Evolutionary conservation across 805 yeast species (phyloP).

Genomic region (Maudiozyma saulgeensis): DNA sequence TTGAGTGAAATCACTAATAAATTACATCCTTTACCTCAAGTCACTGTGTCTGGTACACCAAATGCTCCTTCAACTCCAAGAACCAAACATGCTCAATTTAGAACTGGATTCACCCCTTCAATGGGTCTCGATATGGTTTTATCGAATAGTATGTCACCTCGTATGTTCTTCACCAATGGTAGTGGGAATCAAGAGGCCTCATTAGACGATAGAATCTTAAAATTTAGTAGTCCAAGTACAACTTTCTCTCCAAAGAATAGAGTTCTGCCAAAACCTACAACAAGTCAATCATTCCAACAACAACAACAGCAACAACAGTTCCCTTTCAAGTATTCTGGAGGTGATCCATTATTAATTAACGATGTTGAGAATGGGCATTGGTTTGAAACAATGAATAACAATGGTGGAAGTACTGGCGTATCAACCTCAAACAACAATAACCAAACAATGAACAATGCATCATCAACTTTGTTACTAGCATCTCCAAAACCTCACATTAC

Average conservation of each 20-base stretch:
- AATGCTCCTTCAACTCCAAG: constrained; percentile 7
- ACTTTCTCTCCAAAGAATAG: constrained; percentile 19
- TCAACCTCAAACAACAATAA: background rate
- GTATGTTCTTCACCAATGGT: constrained; percentile 2
- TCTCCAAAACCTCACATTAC: constrained; percentile 2
- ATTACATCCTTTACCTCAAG: constrained; percentile 1
- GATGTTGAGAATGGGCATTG: constrained; percentile 22
- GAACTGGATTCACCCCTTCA: constrained; percentile 9
- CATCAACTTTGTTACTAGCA: background rate
- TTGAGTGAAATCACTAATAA: background rate
- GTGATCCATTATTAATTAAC: constrained; percentile 25
- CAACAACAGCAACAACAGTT: constrained; percentile 16
- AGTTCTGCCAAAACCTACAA: constrained; percentile 4
- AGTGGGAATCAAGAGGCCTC: background rate
- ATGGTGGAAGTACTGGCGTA: background rate
- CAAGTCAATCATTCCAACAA: background rate
- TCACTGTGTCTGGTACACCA: constrained; percentile 2
- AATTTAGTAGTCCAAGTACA: background rate
- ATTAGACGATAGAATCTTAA: background rate
- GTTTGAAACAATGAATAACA: constrained; percentile 9
- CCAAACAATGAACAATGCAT: background rate
- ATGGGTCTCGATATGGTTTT: constrained; percentile 3
- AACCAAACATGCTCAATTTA: constrained; percentile 2
- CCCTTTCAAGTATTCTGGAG: constrained; percentile 25
- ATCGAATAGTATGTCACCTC: constrained; percentile 3